phyloP scores from a whole-genome alignment of 192 early-diverging fungal species.

The Gamsiella multidivaricata region DNA sequence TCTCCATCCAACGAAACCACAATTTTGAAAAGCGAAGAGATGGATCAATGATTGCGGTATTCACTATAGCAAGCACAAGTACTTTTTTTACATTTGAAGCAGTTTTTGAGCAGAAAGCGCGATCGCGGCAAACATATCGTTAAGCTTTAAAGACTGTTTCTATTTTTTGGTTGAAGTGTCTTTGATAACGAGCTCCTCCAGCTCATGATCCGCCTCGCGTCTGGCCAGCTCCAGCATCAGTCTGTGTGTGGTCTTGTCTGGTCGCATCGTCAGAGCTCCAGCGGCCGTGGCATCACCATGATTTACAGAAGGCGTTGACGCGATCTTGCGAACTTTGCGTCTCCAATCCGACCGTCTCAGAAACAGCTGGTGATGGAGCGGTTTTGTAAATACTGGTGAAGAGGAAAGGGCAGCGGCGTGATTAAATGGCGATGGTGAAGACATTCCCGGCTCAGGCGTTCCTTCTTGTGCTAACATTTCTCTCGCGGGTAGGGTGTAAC shows the following conservation, averaged over 20 bases:
- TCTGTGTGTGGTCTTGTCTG: constrained; percentile 12
- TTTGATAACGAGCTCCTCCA: constrained; percentile 7
- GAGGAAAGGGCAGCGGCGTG: background rate
- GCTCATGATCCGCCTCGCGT: constrained; percentile 8
- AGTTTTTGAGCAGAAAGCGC: no score
- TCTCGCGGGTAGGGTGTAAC: background rate
- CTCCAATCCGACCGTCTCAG: constrained; percentile 1
- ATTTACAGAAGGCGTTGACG: background rate
- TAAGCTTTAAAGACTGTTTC: no score
- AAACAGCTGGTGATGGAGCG: constrained; percentile 19
- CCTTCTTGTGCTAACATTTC: no score
- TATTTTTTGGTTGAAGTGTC: no score
- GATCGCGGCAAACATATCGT: no score
- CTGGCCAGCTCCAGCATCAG: constrained; percentile 26
- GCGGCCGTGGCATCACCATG: background rate
- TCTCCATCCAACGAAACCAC: no score
- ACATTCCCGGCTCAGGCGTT: background rate
- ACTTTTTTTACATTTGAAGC: no score
- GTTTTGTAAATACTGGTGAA: background rate
- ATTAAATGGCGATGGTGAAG: background rate
- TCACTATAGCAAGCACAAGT: no score
- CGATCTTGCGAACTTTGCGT: background rate
- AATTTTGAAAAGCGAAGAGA: no score
- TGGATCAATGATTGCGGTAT: no score
- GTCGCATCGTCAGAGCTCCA: constrained; percentile 5